A percentile compares a stretch with the other conserved stretches of the same genome.
Evolutionary conservation across 2,329 filamentous ascomycete species (phyloP).

Genomic region (Incumbomyces delicatus): DNA sequence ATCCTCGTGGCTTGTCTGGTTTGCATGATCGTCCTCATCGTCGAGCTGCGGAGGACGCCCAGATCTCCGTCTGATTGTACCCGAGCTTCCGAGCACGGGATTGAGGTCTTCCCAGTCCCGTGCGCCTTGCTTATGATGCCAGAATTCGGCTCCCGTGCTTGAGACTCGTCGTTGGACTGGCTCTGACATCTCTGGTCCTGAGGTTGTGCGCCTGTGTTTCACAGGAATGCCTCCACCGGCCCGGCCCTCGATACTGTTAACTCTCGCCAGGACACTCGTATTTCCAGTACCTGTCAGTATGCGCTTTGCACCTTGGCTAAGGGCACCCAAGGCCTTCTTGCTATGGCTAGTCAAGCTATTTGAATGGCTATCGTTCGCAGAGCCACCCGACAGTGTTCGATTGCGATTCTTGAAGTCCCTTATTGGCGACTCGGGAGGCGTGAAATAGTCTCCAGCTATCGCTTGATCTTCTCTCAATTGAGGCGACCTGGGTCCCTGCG

Average conservation of each 20-base stretch:
- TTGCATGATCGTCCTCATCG: conserved; percentile 25
- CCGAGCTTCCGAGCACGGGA: background rate
- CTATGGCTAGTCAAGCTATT: conserved; percentile 48
- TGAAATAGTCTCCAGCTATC: conserved; percentile 11
- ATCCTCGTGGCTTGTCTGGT: conserved; percentile 10
- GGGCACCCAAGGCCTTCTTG: conserved; percentile 56
- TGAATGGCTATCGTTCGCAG: conserved; percentile 15
- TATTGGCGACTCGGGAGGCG: conserved; percentile 18
- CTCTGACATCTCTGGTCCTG: conserved; percentile 15
- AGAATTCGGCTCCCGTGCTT: conserved; percentile 39
- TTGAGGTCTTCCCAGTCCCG: conserved; percentile 41
- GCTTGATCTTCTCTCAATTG: background rate
- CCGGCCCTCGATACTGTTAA: conserved; percentile 12
- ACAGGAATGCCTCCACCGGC: conserved; percentile 12
- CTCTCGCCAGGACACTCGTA: conserved; percentile 23
- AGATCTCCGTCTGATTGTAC: background rate
- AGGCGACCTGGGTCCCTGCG: background rate
- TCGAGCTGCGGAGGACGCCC: background rate
- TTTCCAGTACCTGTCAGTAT: conserved; percentile 43
- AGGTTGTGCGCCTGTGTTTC: conserved; percentile 15
- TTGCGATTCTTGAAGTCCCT: conserved; percentile 21
- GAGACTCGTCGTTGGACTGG: conserved; percentile 35
- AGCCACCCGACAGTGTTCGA: conserved; percentile 12
- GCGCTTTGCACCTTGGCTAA: conserved; percentile 50
- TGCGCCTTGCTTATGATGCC: conserved; percentile 41